phyloP scores from a whole-genome alignment of 2,329 filamentous ascomycete species.

The Arthrobotrys sphaeroides region DNA sequence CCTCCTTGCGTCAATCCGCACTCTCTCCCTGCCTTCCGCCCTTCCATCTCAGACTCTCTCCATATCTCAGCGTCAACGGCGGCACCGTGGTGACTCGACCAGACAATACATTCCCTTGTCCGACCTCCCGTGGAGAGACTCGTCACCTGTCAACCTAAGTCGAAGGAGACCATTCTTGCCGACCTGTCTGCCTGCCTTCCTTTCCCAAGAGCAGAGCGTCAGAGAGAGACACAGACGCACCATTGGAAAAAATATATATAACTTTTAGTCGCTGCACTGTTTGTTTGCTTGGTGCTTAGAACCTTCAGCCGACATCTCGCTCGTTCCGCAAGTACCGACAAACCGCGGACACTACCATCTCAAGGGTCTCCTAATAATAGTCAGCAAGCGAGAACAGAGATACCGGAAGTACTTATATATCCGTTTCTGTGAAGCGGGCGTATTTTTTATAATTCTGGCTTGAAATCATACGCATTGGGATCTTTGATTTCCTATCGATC shows the following conservation, averaged over 20 bases:
- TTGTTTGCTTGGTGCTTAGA: conserved; percentile 34
- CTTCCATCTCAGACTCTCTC: conserved; percentile 32
- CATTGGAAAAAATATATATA: conserved; percentile 39
- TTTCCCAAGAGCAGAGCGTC: conserved; percentile 9
- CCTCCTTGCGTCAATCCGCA: conserved; percentile 52
- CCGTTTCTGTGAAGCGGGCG: conserved; percentile 52
- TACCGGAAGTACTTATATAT: conserved; percentile 20
- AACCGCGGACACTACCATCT: conserved; percentile 29
- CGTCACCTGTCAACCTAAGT: conserved; percentile 14
- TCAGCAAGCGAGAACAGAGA: conserved; percentile 19
- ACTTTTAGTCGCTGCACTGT: conserved; percentile 38
- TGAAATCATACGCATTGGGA: conserved; percentile 26
- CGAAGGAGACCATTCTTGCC: conserved; percentile 45
- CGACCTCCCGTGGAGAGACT: conserved; percentile 16
- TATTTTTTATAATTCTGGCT: conserved; percentile 37
- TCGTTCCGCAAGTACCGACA: conserved; percentile 51
- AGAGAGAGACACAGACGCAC: background rate
- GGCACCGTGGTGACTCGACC: conserved; percentile 2
- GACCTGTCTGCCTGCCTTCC: conserved; percentile 31
- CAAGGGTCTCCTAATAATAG: conserved; percentile 48
- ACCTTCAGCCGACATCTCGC: conserved; percentile 46
- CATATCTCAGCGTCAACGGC: conserved; percentile 33
- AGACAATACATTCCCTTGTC: conserved; percentile 36
- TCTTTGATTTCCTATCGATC: conserved; percentile 32
- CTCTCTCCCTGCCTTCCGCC: conserved; percentile 48